These are phyloP conservation scores for Potentilla sterilis DNA, from an alignment of 306 rosid species.

Conservation along the genomic window DNA sequence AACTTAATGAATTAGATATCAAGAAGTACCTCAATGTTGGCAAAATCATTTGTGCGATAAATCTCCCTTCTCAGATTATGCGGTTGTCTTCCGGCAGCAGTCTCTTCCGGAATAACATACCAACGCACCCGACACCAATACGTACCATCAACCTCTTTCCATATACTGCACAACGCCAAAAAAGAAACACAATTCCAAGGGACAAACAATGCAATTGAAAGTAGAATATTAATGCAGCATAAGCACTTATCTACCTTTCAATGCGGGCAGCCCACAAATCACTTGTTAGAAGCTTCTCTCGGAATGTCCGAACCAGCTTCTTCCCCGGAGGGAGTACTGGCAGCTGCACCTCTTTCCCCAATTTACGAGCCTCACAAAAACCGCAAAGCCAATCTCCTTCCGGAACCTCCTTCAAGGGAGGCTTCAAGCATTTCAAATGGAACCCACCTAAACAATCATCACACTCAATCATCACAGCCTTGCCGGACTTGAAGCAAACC, in stretches of 20 bases:
- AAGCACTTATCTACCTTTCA: slow-evolving; percentile 39
- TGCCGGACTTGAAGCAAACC: slow-evolving; percentile 60
- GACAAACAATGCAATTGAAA: not conserved
- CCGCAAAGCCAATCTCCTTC: slow-evolving; percentile 86
- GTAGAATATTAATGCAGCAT: not conserved
- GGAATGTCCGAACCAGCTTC: slow-evolving; percentile 60
- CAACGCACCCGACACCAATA: slow-evolving; percentile 74
- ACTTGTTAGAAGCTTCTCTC: slow-evolving; percentile 84
- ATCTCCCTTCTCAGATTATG: slow-evolving; percentile 90
- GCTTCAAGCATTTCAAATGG: slow-evolving; percentile 82
- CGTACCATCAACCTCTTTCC: slow-evolving; percentile 74
- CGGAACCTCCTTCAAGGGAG: slow-evolving; percentile 74
- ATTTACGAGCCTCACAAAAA: slow-evolving; percentile 64
- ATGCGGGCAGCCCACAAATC: slow-evolving; percentile 85
- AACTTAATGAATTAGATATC: slow-evolving; percentile 11
- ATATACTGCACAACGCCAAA: slow-evolving; percentile 49
- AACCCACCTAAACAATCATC: slow-evolving; percentile 73
- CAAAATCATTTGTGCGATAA: slow-evolving; percentile 71
- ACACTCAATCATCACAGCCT: slow-evolving; percentile 76
- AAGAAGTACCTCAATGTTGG: slow-evolving; percentile 72
- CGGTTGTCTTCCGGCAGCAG: slow-evolving; percentile 78
- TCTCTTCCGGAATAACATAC: slow-evolving; percentile 91
- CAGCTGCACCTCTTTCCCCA: slow-evolving; percentile 49
- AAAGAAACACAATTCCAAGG: slow-evolving; percentile 10
- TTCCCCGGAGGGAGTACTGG: slow-evolving; percentile 67